Evolutionary conservation across 345 rosid species (phyloP).

Genomic region (Turritis glabra): DNA sequence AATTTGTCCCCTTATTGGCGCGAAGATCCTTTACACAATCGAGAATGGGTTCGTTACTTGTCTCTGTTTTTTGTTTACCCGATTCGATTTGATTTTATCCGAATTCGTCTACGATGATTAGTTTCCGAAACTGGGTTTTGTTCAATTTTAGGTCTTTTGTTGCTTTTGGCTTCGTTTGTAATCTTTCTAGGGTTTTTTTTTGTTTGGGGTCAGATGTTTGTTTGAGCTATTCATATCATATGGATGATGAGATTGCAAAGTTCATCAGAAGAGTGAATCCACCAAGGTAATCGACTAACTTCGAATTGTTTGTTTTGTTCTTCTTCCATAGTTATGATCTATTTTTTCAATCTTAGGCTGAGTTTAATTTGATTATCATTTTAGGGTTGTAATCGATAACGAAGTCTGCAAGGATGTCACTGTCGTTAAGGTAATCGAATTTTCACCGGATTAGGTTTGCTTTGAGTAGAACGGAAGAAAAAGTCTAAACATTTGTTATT

Average conservation of each 20-base stretch:
- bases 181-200: not conserved
- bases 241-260: conserved; percentile 84
- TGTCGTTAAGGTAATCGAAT: conserved; percentile 52
- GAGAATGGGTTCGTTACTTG: conserved; percentile 34
- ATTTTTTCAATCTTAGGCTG: not conserved
- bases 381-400: conserved; percentile 59
- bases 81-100: not conserved
- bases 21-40: not conserved
- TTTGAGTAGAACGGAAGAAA: not conserved
- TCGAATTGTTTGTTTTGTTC: not conserved
- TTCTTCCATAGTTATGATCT: not conserved
- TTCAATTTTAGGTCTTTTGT: conserved; percentile 22
- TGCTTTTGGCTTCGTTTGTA: not conserved
- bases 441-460: conserved; percentile 5
- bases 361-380: not conserved
- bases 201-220: conserved; percentile 45
- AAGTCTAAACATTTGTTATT: conserved; percentile 2
- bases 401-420: conserved; percentile 78
- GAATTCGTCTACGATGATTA: not conserved
- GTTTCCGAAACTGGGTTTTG: conserved; percentile 28
- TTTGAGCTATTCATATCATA: conserved; percentile 63
- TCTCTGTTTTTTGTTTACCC: not conserved
- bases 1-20: not conserved
- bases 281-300: conserved; percentile 56
- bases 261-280: conserved; percentile 85